phyloP scores from a whole-genome alignment of 2,329 filamentous ascomycete species.

The Arachnopeziza araneosa region DNA sequence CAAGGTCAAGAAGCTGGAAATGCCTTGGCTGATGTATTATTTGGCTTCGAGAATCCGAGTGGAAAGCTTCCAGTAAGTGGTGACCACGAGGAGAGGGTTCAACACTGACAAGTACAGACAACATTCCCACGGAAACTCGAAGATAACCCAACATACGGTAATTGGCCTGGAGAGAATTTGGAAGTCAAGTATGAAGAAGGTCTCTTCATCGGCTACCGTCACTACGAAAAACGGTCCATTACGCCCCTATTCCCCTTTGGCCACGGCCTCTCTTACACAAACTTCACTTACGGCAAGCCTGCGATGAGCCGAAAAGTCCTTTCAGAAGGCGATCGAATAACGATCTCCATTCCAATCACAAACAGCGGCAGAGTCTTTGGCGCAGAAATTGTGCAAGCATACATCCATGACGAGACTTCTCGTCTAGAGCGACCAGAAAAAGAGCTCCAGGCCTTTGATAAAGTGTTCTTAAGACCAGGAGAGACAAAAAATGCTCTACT shows the following conservation, averaged over 20 bases:
- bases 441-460: slow-evolving; percentile 65
- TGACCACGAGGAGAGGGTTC: not conserved
- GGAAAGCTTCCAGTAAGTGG: slow-evolving; percentile 55
- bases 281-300: slow-evolving; percentile 57
- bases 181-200: slow-evolving; percentile 67
- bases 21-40: slow-evolving; percentile 60
- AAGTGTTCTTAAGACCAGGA: slow-evolving; percentile 52
- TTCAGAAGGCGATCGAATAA: slow-evolving; percentile 31
- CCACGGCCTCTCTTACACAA: slow-evolving; percentile 68
- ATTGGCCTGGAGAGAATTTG: slow-evolving; percentile 66
- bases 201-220: slow-evolving; percentile 66
- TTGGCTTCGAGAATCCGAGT: slow-evolving; percentile 57
- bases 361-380: slow-evolving; percentile 56
- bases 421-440: slow-evolving; percentile 61
- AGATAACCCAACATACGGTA: slow-evolving; percentile 66
- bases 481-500: slow-evolving; percentile 38
- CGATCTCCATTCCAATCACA: slow-evolving; percentile 42
- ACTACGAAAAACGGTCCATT: slow-evolving; percentile 60
- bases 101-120: slow-evolving; percentile 34
- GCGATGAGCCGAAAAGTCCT: slow-evolving; percentile 42
- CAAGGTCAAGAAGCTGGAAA: slow-evolving; percentile 66
- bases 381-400: slow-evolving; percentile 62
- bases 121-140: slow-evolving; percentile 61
- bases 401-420: slow-evolving; percentile 58
- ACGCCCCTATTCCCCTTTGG: slow-evolving; percentile 66